phyloP scores from a whole-genome alignment of 306 rosid genomes.

The Phaseolus lunatus region DNA sequence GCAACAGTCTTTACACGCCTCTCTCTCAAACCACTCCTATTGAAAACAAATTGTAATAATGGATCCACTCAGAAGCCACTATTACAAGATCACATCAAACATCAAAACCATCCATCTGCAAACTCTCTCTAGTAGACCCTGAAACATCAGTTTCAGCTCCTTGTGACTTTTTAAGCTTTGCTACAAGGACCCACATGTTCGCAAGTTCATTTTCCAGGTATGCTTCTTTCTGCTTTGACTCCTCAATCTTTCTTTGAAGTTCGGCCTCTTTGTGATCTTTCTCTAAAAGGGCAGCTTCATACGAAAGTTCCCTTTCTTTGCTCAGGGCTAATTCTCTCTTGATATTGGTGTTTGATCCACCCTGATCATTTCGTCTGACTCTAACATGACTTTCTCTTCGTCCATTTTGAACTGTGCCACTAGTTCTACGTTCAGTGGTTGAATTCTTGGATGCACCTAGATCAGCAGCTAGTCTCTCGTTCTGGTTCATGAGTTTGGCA shows the following conservation, averaged over 20 bases:
- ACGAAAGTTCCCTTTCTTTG: slow-evolving; percentile 80
- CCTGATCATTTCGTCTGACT: slow-evolving; percentile 71
- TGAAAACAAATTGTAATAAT: slow-evolving; percentile 41
- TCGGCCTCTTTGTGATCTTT: slow-evolving; percentile 82
- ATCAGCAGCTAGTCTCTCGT: slow-evolving; percentile 79
- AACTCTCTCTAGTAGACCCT: slow-evolving; percentile 61
- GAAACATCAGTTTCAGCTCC: slow-evolving; percentile 76
- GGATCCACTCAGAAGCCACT: slow-evolving; percentile 54
- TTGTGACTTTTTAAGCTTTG: slow-evolving; percentile 81
- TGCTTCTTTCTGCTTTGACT: slow-evolving; percentile 93
- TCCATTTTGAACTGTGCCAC: slow-evolving; percentile 68
- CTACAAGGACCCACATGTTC: slow-evolving; percentile 99
- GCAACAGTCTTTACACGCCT: slow-evolving; percentile 54
- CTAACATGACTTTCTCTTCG: slow-evolving; percentile 68
- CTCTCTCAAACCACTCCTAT: slow-evolving; percentile 59
- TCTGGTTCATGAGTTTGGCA: slow-evolving; percentile 90
- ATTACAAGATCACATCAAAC: slow-evolving; percentile 55
- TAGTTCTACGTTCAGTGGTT: slow-evolving; percentile 66
- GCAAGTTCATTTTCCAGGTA: slow-evolving; percentile 96
- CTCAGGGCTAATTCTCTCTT: slow-evolving; percentile 88
- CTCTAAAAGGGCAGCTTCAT: slow-evolving; percentile 76
- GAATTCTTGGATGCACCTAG: slow-evolving; percentile 78
- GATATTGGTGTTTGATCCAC: slow-evolving; percentile 60
- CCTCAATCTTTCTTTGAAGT: slow-evolving; percentile 82
- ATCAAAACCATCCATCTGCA: slow-evolving; percentile 59